Evolutionary conservation across 2,329 filamentous ascomycete species (phyloP).

Genomic region (Fusarium beomiforme): DNA sequence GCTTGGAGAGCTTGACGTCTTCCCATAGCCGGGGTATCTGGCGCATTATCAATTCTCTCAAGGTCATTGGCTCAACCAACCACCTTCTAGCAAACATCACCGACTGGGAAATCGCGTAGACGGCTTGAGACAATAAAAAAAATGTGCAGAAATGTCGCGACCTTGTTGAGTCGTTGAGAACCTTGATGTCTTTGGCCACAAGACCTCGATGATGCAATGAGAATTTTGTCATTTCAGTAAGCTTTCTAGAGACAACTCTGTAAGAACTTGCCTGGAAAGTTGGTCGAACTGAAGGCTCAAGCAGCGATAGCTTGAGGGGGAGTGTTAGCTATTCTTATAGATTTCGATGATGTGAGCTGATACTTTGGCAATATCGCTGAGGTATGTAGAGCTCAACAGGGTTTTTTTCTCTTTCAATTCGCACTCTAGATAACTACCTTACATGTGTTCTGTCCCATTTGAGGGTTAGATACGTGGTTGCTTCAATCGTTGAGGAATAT

Average conservation of each 20-base stretch:
- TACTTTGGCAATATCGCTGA: neutral
- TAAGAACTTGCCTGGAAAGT: rapidly evolving
- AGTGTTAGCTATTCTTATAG: too few relatives aligned
- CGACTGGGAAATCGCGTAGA: neutral
- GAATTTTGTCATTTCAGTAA: too few relatives aligned
- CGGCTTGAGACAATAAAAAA: too few relatives aligned
- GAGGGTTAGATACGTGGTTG: too few relatives aligned
- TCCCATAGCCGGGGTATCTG: neutral
- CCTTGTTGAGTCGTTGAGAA: slow-evolving; percentile 9
- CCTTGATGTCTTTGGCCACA: slow-evolving; percentile 11
- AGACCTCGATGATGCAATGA: neutral
- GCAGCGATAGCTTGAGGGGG: neutral
- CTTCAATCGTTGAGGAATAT: too few relatives aligned
- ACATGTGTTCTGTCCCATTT: too few relatives aligned
- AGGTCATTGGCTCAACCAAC: neutral
- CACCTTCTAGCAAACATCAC: rapidly evolving
- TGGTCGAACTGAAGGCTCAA: rapidly evolving
- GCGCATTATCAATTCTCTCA: slow-evolving; percentile 1
- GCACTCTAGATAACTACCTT: too few relatives aligned
- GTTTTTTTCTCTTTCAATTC: neutral
- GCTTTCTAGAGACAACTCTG: neutral
- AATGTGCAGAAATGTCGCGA: neutral
- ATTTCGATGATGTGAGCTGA: rapidly evolving
- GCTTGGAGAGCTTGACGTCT: neutral
- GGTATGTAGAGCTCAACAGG: neutral